Percentiles rank a stretch among this genome's conserved stretches.
phyloP scores from a whole-genome alignment of 768 basidiomycete species.

The Auricularia sp. region DNA sequence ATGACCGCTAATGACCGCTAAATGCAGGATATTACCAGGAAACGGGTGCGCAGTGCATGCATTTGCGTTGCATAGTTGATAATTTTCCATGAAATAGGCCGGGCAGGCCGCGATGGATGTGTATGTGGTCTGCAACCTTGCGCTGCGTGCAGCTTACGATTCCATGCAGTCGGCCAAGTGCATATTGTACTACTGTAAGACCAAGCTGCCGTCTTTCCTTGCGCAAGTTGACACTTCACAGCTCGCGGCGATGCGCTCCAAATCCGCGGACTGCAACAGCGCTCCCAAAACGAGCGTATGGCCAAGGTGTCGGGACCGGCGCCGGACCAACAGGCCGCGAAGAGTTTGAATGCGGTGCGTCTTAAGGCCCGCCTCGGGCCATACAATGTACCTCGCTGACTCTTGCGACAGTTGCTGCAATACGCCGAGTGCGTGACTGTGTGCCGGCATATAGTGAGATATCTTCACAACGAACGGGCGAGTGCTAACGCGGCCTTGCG shows the following conservation, averaged over 20 bases:
- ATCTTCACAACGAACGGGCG: not conserved
- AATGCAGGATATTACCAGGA: constrained; percentile 73
- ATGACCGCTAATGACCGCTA: constrained; percentile 4
- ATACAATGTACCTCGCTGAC: constrained; percentile 19
- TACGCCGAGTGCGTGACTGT: constrained; percentile 48
- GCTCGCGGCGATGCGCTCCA: constrained; percentile 60
- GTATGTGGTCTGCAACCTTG: constrained; percentile 29
- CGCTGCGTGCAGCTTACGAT: not conserved
- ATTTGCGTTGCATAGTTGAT: constrained; percentile 1
- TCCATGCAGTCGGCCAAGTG: constrained; percentile 60
- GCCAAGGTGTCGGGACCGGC: too few relatives aligned
- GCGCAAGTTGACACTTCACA: constrained; percentile 17
- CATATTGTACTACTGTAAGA: constrained; percentile 69
- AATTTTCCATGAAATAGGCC: constrained; percentile 30
- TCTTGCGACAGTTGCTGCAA: constrained; percentile 28
- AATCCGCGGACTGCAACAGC: too few relatives aligned
- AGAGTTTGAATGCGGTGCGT: constrained; percentile 40
- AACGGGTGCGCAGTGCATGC: constrained; percentile 41
- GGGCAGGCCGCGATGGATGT: constrained; percentile 68
- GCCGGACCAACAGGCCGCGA: too few relatives aligned
- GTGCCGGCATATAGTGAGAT: constrained; percentile 64
- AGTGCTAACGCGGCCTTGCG: not conserved
- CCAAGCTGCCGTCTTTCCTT: too few relatives aligned
- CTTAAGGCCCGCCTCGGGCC: not conserved
- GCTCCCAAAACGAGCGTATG: too few relatives aligned